Evolutionary conservation across 371 early-diverging fungal species (phyloP).

Genomic region (Mucor velutinosus): DNA sequence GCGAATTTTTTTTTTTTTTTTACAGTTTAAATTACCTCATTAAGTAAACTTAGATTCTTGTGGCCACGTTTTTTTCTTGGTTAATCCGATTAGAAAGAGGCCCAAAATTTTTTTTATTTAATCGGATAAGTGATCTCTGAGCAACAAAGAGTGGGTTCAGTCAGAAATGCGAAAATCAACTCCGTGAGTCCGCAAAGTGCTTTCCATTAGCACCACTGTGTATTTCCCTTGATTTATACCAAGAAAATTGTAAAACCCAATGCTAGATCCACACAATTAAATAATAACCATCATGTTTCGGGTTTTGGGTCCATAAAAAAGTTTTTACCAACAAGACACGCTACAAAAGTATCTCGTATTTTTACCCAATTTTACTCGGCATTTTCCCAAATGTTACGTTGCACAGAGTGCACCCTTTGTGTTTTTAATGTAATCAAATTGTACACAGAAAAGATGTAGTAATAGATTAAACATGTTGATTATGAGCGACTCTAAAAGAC

Average conservation of each 20-base stretch:
- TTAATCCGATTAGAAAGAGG: neutral
- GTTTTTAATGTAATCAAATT: slow-evolving; percentile 5
- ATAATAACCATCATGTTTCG: neutral
- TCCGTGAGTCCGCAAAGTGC: neutral
- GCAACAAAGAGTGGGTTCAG: neutral
- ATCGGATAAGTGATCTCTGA: neutral
- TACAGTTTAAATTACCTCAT: neutral
- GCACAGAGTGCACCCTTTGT: neutral
- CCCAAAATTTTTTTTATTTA: neutral
- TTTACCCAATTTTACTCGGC: slow-evolving; percentile 14
- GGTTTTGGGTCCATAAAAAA: neutral
- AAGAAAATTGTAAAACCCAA: neutral
- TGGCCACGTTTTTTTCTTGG: neutral
- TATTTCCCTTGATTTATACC: neutral
- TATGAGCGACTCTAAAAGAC: slow-evolving; percentile 5
- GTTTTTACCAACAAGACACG: neutral
- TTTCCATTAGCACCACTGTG: neutral
- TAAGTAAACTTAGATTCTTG: neutral
- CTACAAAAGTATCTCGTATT: neutral
- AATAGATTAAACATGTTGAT: slow-evolving; percentile 6
- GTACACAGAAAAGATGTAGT: neutral
- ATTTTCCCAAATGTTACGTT: slow-evolving; percentile 9
- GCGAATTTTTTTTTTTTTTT: neutral
- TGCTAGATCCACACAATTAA: neutral
- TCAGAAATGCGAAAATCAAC: neutral